These are phyloP conservation scores for Fraxinus floribunda DNA, from an alignment of 305 asterid species.

Conservation along the genomic window DNA sequence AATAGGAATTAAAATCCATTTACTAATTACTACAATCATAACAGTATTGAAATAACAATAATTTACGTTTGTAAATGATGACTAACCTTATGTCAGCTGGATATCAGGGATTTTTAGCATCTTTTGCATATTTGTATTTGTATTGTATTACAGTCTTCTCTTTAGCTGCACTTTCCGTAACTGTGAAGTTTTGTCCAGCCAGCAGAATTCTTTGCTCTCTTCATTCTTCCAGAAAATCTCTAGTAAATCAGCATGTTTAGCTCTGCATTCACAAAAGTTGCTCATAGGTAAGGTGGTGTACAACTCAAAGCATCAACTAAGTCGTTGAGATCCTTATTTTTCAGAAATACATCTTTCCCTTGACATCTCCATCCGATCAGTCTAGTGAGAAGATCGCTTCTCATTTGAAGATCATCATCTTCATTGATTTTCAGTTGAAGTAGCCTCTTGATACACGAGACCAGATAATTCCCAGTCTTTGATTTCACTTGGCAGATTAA, in stretches of 20 bases:
- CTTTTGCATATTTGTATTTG: neutral
- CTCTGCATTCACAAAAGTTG: neutral
- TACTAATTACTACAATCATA: neutral
- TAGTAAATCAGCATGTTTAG: neutral
- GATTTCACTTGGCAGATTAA: slow-evolving; percentile 50
- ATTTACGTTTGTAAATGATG: neutral
- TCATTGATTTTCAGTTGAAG: slow-evolving; percentile 34
- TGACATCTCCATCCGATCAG: slow-evolving; percentile 55
- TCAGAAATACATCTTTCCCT: slow-evolving; percentile 46
- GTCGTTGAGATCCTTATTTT: slow-evolving; percentile 41
- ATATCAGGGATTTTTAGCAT: neutral
- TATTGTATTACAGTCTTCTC: neutral
- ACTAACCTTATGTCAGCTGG: neutral
- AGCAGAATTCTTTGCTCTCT: neutral
- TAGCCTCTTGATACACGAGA: slow-evolving; percentile 60
- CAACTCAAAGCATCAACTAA: slow-evolving; percentile 43
- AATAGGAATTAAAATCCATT: neutral
- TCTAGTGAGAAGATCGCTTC: slow-evolving; percentile 51
- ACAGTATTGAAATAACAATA: neutral
- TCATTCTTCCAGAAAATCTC: neutral
- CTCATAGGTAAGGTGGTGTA: slow-evolving; percentile 23
- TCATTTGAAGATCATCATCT: slow-evolving; percentile 32
- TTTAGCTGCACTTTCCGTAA: neutral
- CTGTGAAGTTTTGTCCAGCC: neutral
- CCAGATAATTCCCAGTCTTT: slow-evolving; percentile 47